phyloP scores from a whole-genome alignment of 2,329 filamentous ascomycete genomes.

The Cladosporium velox region DNA sequence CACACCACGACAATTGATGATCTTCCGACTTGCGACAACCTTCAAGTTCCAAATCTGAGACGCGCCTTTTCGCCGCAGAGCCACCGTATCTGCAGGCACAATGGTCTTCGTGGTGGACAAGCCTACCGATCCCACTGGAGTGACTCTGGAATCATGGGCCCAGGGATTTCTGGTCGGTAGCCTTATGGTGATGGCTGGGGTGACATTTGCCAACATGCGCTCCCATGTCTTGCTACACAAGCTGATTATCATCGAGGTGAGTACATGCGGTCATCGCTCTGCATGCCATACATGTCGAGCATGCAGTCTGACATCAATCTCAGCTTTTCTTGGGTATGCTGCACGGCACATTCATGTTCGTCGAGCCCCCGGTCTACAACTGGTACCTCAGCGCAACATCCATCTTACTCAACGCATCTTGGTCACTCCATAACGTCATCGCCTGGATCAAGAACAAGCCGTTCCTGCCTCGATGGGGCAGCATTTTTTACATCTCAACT shows the following conservation, averaged over 20 bases:
- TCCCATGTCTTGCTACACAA: slow-evolving; percentile 51
- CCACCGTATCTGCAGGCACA: slow-evolving; percentile 5
- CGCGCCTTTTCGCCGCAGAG: slow-evolving; percentile 18
- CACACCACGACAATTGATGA: slow-evolving; percentile 4
- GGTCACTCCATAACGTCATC: slow-evolving; percentile 66
- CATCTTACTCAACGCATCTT: slow-evolving; percentile 63
- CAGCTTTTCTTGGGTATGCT: slow-evolving; percentile 59
- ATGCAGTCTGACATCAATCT: neutral
- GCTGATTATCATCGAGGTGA: slow-evolving; percentile 52
- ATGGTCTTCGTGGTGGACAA: slow-evolving; percentile 34
- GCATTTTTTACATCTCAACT: slow-evolving; percentile 59
- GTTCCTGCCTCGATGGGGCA: slow-evolving; percentile 49
- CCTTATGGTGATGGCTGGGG: slow-evolving; percentile 51
- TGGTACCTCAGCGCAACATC: slow-evolving; percentile 66
- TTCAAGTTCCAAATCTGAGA: slow-evolving; percentile 9
- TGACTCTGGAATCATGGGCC: slow-evolving; percentile 38
- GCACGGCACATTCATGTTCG: slow-evolving; percentile 62
- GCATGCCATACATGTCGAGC: neutral
- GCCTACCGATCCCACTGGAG: slow-evolving; percentile 28
- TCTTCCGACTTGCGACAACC: neutral
- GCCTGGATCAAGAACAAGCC: slow-evolving; percentile 68
- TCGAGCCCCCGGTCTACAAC: slow-evolving; percentile 56
- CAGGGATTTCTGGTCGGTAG: slow-evolving; percentile 40
- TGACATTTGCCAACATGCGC: slow-evolving; percentile 53
- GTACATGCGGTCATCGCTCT: slow-evolving; percentile 14